These are phyloP conservation scores for Pichia sp. DNA, from an alignment of 1,139 yeast species.

Conservation along the genomic window DNA sequence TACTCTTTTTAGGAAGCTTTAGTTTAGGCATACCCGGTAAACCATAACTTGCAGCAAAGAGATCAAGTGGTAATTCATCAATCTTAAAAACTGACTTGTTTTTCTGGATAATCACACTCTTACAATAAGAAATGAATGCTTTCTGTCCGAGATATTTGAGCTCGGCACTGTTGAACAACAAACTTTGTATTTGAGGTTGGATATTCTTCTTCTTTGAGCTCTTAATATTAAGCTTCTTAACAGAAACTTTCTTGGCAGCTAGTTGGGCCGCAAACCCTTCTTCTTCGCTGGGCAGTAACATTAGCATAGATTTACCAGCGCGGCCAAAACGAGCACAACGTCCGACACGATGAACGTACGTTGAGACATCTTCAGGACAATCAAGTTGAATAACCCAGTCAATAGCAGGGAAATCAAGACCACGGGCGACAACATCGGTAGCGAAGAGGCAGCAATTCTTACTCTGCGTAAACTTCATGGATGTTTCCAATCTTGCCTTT, in stretches of 20 bases:
- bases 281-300: conserved; percentile 81
- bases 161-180: conserved; percentile 88
- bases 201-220: conserved; percentile 73
- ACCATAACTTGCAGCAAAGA: conserved; percentile 81
- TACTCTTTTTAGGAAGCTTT: conserved; percentile 46
- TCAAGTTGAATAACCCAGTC: conserved; percentile 98
- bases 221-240: conserved; percentile 68
- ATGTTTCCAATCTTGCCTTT: conserved; percentile 84
- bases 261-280: conserved; percentile 67
- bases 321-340: conserved; percentile 94
- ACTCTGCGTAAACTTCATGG: conserved; percentile 77
- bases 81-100: conserved; percentile 81
- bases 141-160: conserved; percentile 91
- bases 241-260: conserved; percentile 55
- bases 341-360: conserved; percentile 95
- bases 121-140: conserved; percentile 85
- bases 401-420: conserved; percentile 93
- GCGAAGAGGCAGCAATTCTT: conserved; percentile 88
- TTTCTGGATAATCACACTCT: conserved; percentile 78
- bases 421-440: conserved; percentile 96
- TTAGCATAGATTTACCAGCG: conserved; percentile 74
- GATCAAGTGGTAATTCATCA: conserved; percentile 71
- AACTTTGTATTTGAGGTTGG: conserved; percentile 76
- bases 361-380: conserved; percentile 93
- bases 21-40: conserved; percentile 95